Base-by-base conservation (phyloP, 352 stramenopile species). In the Globisporangium cederbergense region DNA sequence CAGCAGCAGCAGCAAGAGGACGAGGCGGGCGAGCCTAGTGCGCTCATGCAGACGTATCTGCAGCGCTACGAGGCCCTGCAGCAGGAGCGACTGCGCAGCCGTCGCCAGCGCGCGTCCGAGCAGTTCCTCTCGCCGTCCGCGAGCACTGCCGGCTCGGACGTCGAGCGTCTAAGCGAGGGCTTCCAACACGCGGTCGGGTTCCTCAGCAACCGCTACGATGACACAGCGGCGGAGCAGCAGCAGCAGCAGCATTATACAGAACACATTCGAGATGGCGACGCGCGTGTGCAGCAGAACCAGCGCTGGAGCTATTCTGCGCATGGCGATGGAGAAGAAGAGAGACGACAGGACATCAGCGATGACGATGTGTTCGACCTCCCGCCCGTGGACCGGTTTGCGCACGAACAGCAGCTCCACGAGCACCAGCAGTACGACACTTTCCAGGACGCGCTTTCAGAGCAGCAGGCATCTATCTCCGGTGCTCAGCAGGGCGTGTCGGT, bases 51-150 rank as follows among this genome's bases (percentile, higher is more conserved):
- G 69, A 67, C 75, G 55, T 88, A 88, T 62, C 61, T 83, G 40
- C 65, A 75, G 65, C 73, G 73, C 38, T 88, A 81, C 67, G 70
- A 88, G 55, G 63, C 74, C 42, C 71, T 84, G 73, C 79, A 84
- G 68, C 58, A 63, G 32, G 73, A 86, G 68, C 76, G 73, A 13
- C 64, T 71, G 22, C 52, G 62, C 16, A 72, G 67, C 16, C 64
- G 72, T 18, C 62, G 64, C 3, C 60, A 65, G 2, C 66, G 66
- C 25, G 62, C 55, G 56, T 72, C 62, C 46, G 62, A 52, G 30
- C 38, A 52, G 30, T 61, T 70, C 53, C 60, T 49, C 49, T 64
- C 63, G 38, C 40, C 63, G 28, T 45, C 22, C 18, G 38, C 34
- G 13, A 63, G 56, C 63, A 49, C 47, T 7, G n/a, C 32, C 11